These are phyloP conservation scores for Ilyonectria mors-panacis DNA, from an alignment of 2,329 filamentous ascomycete genomes.

Conservation along the genomic window DNA sequence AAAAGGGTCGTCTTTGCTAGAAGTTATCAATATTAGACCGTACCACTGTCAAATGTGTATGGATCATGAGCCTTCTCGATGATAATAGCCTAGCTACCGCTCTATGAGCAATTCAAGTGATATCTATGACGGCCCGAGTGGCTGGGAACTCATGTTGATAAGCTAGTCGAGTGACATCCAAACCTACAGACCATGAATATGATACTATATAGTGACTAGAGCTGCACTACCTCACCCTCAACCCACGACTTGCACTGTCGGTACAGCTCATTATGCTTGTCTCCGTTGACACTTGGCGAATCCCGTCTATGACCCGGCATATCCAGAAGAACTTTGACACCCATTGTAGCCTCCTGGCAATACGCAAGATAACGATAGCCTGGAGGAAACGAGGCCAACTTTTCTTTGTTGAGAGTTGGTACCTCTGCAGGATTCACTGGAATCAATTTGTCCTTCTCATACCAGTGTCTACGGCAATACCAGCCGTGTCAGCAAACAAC, in stretches of 20 bases:
- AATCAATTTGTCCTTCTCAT: conserved; percentile 67
- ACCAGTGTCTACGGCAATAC: conserved; percentile 55
- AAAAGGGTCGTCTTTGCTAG: too few species aligned
- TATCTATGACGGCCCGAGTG: too few species aligned
- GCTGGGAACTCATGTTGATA: too few species aligned
- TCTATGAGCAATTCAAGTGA: too few species aligned
- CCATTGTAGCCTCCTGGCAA: conserved; percentile 62
- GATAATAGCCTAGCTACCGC: too few species aligned
- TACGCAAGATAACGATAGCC: conserved; percentile 62
- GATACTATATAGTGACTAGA: too few species aligned
- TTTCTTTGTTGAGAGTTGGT: conserved; percentile 57
- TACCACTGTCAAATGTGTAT: too few species aligned
- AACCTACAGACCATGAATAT: too few species aligned
- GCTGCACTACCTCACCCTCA: conserved; percentile 51
- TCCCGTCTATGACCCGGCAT: conserved; percentile 60
- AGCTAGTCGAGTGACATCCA: too few species aligned
- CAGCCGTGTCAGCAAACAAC: too few species aligned
- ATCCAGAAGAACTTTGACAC: conserved; percentile 58
- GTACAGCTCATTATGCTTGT: conserved; percentile 63
- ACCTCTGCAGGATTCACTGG: conserved; percentile 58
- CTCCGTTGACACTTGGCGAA: conserved; percentile 38
- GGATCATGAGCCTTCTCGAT: too few species aligned
- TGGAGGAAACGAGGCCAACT: conserved; percentile 56
- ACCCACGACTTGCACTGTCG: conserved; percentile 59
- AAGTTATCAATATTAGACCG: too few species aligned